phyloP scores from a whole-genome alignment of 495 filamentous ascomycete species.

The Lineolata rhizophorae region DNA sequence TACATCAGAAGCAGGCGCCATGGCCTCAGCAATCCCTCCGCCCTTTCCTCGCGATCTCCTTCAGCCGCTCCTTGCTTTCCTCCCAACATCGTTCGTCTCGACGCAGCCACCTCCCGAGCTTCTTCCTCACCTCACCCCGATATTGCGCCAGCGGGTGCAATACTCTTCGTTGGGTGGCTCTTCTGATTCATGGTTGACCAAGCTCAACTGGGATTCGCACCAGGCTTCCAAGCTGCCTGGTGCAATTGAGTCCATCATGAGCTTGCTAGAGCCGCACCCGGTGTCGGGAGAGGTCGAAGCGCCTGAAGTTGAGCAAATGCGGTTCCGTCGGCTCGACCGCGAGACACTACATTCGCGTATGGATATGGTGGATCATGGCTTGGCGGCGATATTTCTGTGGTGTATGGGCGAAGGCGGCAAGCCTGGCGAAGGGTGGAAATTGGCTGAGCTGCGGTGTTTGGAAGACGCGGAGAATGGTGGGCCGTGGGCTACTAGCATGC shows the following conservation, averaged over 20 bases:
- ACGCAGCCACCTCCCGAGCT: conserved; percentile 53
- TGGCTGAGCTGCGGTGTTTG: conserved; percentile 52
- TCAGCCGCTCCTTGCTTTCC: conserved; percentile 56
- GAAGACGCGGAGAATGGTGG: conserved; percentile 22
- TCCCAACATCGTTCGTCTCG: conserved; percentile 69
- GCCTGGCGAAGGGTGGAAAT: conserved; percentile 53
- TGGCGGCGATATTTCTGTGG: conserved; percentile 39
- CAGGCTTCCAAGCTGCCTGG: conserved; percentile 44
- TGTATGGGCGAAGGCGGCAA: conserved; percentile 44
- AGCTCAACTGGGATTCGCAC: conserved; percentile 65
- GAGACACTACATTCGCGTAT: conserved; percentile 67
- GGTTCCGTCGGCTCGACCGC: conserved; percentile 55
- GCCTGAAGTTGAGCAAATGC: conserved; percentile 35
- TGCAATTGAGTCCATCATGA: conserved; percentile 37
- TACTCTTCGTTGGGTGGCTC: conserved; percentile 35
- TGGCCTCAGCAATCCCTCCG: conserved; percentile 26
- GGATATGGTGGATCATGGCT: conserved; percentile 20
- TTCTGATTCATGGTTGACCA: conserved; percentile 60
- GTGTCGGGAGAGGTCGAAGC: conserved; percentile 80
- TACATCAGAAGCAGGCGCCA: conserved; percentile 3
- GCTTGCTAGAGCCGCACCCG: conserved; percentile 82
- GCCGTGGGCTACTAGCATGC: conserved; percentile 28
- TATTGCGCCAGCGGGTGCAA: conserved; percentile 72
- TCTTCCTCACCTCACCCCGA: conserved; percentile 68
- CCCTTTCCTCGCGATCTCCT: conserved; percentile 45